A percentile compares a stretch with the other conserved stretches of the same genome.
Conservation (phyloP, 1,284 basidiomycete genomes). For the Leucoagaricus sp. region DNA sequence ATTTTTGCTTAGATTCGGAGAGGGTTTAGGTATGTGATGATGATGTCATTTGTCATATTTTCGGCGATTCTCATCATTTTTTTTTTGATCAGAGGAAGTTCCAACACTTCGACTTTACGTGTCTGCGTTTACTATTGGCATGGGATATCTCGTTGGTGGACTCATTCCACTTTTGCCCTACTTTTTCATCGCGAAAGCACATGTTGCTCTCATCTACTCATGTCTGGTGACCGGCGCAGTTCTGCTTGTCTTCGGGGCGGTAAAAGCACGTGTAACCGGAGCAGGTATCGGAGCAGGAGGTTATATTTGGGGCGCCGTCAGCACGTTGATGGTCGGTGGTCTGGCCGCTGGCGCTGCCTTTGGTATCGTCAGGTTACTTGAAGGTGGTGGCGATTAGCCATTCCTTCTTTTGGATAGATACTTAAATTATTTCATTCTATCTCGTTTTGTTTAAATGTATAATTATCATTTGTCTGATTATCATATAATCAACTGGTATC, state of each 20-base stretch:
- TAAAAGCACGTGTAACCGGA: constrained; percentile 90
- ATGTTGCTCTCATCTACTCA: constrained; percentile 72
- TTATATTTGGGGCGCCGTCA: constrained; percentile 83
- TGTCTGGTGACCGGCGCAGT: constrained; percentile 80
- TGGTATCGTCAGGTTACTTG: constrained; percentile 79
- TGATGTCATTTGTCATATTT: too few relatives aligned
- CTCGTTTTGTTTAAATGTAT: not conserved
- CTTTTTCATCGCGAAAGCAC: constrained; percentile 76
- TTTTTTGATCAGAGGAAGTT: constrained; percentile 72
- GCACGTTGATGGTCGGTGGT: constrained; percentile 90
- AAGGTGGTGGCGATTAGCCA: constrained; percentile 32
- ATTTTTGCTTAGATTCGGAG: constrained; percentile 92
- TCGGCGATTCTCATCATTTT: not conserved
- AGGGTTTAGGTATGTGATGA: constrained; percentile 71
- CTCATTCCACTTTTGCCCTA: constrained; percentile 90
- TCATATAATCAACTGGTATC: not conserved
- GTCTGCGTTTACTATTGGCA: constrained; percentile 91
- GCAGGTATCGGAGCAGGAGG: constrained; percentile 62
- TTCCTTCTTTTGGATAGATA: not conserved
- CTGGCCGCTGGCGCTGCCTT: constrained; percentile 89
- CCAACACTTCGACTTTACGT: constrained; percentile 70
- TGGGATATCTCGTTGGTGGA: constrained; percentile 85
- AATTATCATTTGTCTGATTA: not conserved
- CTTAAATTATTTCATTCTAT: not conserved
- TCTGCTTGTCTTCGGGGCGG: constrained; percentile 86